Evolutionary conservation across 371 early-diverging fungal genomes (phyloP).

Genomic region (Saksenaea oblongispora): DNA sequence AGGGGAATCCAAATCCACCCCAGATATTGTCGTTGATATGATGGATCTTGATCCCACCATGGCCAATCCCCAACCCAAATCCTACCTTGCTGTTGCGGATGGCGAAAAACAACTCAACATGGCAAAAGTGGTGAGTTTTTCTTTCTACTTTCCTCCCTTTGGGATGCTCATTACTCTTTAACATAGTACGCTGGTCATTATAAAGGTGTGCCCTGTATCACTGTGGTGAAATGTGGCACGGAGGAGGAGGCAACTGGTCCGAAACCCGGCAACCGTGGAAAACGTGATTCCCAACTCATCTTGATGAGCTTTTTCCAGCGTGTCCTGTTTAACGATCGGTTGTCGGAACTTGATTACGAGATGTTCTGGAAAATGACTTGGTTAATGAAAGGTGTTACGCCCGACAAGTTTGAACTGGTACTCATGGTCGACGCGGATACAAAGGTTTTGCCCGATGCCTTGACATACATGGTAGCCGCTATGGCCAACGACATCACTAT

Average conservation of each 20-base stretch:
- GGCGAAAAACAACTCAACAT: conserved; percentile 92
- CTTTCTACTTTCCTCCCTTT: neutral
- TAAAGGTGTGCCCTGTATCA: conserved; percentile 80
- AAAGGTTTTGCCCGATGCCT: conserved; percentile 73
- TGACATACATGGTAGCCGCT: conserved; percentile 78
- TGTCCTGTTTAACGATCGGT: conserved; percentile 89
- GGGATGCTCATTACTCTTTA: neutral
- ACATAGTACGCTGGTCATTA: conserved; percentile 88
- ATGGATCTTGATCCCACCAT: conserved; percentile 64
- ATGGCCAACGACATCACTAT: conserved; percentile 83
- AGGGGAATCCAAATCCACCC: conserved; percentile 61
- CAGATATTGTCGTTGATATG: conserved; percentile 73
- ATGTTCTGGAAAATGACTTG: conserved; percentile 89
- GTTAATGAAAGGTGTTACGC: conserved; percentile 80
- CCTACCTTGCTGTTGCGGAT: conserved; percentile 90
- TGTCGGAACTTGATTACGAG: conserved; percentile 96
- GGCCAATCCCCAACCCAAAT: conserved; percentile 59
- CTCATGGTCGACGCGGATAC: conserved; percentile 99
- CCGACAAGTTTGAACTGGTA: conserved; percentile 87
- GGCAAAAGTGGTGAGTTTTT: conserved; percentile 70
- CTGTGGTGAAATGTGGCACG: conserved; percentile 91
- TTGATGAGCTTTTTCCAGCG: conserved; percentile 96
- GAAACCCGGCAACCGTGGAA: conserved; percentile 96
- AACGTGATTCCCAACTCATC: conserved; percentile 96
- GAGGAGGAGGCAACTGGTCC: conserved; percentile 64